phyloP scores from a whole-genome alignment of 2,329 filamentous ascomycete species.

The Arthrobotrys conoides region DNA sequence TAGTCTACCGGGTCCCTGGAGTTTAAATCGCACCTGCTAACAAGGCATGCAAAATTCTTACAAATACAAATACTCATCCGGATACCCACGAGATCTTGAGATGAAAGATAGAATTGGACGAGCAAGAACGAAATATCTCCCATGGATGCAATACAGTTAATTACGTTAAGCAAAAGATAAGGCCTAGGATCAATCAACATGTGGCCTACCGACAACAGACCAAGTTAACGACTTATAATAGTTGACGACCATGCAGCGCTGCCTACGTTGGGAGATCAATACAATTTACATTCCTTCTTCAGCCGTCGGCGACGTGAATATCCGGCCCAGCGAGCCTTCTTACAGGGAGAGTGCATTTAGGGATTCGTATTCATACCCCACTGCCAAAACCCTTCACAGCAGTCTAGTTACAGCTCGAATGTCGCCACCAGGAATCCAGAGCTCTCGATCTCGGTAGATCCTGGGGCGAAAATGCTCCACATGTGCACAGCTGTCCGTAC shows the following conservation, averaged over 20 bases:
- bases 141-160: neutral
- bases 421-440: conserved; percentile 38
- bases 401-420: neutral
- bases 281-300: conserved; percentile 41
- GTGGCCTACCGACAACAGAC: conserved; percentile 3
- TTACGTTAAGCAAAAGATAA: neutral
- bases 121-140: neutral
- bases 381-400: conserved; percentile 21
- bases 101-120: neutral
- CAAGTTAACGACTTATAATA: neutral
- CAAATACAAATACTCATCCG: conserved; percentile 32
- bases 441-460: conserved; percentile 34
- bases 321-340: neutral
- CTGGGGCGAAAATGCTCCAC: conserved; percentile 29
- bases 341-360: conserved; percentile 13
- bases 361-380: conserved; percentile 44
- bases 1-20: neutral
- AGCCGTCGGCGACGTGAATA: conserved; percentile 39
- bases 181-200: neutral
- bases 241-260: neutral
- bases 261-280: neutral
- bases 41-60: conserved; percentile 18
- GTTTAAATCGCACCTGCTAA: neutral
- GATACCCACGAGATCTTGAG: neutral
- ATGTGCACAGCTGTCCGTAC: neutral